Evolutionary conservation across 352 stramenopile genomes (phyloP), one percentile per base, ranked within the genome.

Genomic region (Peronosclerospora sorghi): DNA sequence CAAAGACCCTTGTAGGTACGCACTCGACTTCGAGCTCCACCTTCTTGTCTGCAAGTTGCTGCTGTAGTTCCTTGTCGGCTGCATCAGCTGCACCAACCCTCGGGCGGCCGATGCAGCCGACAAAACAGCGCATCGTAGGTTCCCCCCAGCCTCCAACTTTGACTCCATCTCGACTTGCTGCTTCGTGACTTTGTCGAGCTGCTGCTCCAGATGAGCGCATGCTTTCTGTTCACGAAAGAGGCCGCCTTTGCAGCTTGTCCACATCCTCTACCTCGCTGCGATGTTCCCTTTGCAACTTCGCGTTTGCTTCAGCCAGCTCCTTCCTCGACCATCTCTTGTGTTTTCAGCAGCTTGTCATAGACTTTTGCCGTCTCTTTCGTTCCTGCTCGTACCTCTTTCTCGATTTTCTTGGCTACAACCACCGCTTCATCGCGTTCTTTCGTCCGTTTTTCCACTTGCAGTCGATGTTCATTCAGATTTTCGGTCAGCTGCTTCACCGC

Each of bases 121-220:
- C 49, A 8, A 40, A 48, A 26, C 21, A 6, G 6, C 21, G 21
- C 3, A 26, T 26, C 21, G 21, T 26, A 26, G 21, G 4, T 26
- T 35, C 29, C 62, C 57, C 13, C 42, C 60, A 32, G 51, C 59
- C 23, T 65, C 55, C 1, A 82, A 54, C 36, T 67, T 59, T 21
- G 52, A 57, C 6, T 24, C 36, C 19, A 45, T 38, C 9, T 14
- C 51, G 8, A 39, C 39, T 8, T 62, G 39, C 18, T 69, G 47
- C 23, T 59, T 49, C 20, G 28, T 51, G 39, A 30, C 24, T 41
- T 51, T 39, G 35, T 59, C 42, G 20, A 69, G 35, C 29, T 69
- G 55, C 14, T 55, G 42, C 20, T 55, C 29, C 6, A 62, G 20
- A 17, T 62, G 40, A 7, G 14, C 17, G 27, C 37, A 51, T 43